These are phyloP conservation scores for Pseudoturritis turrita DNA, from an alignment of 345 rosid genomes.

Conservation along the genomic window DNA sequence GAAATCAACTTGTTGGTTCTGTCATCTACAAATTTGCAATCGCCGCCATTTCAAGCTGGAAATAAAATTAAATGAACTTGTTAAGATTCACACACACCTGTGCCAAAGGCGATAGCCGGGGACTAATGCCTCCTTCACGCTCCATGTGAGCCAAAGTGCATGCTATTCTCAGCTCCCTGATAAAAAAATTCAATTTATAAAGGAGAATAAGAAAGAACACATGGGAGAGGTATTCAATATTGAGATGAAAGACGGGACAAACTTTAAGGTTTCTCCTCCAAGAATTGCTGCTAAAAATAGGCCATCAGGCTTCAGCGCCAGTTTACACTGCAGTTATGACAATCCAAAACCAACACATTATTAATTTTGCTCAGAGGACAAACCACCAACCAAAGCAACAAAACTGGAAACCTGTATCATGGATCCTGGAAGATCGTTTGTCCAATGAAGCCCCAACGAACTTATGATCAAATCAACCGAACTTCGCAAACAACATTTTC, in stretches of 20 bases:
- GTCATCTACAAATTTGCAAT: neutral
- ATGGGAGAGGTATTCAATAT: neutral
- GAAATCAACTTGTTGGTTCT: neutral
- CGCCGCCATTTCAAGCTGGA: neutral
- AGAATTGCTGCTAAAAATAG: slow-evolving; percentile 96
- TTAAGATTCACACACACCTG: slow-evolving; percentile 48
- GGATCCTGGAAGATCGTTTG: slow-evolving; percentile 98
- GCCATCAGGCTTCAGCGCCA: slow-evolving; percentile 99
- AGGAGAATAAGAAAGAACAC: neutral
- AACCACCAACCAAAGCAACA: neutral
- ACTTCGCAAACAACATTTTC: slow-evolving; percentile 41
- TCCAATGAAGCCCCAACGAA: slow-evolving; percentile 97
- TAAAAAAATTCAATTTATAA: neutral
- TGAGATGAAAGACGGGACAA: slow-evolving; percentile 20
- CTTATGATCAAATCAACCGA: slow-evolving; percentile 88
- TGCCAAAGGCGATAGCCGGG: slow-evolving; percentile 89
- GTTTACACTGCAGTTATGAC: slow-evolving; percentile 60
- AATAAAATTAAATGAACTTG: neutral
- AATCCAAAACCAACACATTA: slow-evolving; percentile 31
- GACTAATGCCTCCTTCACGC: slow-evolving; percentile 99
- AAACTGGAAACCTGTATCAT: slow-evolving; percentile 75
- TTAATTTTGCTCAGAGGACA: neutral
- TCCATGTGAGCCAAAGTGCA: slow-evolving; percentile 99
- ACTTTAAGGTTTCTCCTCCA: slow-evolving; percentile 99
- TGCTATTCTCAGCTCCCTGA: slow-evolving; percentile 91